Conservation (phyloP, 257 asterid genomes). For the Anisodus tanguticus region DNA sequence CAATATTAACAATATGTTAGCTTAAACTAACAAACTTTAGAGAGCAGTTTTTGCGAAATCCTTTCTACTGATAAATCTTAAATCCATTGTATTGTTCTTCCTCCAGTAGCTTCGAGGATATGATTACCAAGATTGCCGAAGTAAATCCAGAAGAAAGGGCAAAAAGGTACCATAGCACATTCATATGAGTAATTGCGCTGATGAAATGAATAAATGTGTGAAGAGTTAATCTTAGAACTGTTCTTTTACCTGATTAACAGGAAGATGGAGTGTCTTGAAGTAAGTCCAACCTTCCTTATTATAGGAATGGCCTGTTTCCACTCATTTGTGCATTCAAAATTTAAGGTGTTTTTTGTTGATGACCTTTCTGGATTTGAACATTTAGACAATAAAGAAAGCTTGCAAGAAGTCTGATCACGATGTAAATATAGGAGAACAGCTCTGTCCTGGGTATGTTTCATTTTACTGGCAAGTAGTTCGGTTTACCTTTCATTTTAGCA, state of each 20-base stretch:
- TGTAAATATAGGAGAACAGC: constrained; percentile 20
- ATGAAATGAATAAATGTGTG: not conserved
- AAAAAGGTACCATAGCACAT: constrained; percentile 24
- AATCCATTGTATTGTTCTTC: not conserved
- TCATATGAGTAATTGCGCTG: not conserved
- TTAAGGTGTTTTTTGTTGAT: constrained; percentile 20
- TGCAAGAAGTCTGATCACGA: constrained; percentile 32
- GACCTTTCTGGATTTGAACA: not conserved
- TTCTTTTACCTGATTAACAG: constrained; percentile 24
- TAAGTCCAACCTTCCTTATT: not conserved
- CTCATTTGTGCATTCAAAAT: not conserved
- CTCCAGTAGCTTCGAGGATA: constrained; percentile 27
- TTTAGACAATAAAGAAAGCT: constrained; percentile 32
- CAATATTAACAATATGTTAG: not conserved
- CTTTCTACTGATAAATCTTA: constrained; percentile 19
- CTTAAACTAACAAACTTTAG: not conserved
- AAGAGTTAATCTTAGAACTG: not conserved
- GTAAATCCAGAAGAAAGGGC: constrained; percentile 33
- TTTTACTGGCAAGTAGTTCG: not conserved
- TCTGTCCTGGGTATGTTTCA: constrained; percentile 25
- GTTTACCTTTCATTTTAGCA: not conserved
- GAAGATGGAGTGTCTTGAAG: constrained; percentile 32
- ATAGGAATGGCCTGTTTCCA: constrained; percentile 19
- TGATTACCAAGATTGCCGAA: constrained; percentile 31
- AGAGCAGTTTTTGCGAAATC: not conserved